A percentile compares a stretch with the other conserved stretches of the same genome.
Evolutionary conservation across 2,329 filamentous ascomycete species (phyloP).

Genomic region (Cladosporium sp.): DNA sequence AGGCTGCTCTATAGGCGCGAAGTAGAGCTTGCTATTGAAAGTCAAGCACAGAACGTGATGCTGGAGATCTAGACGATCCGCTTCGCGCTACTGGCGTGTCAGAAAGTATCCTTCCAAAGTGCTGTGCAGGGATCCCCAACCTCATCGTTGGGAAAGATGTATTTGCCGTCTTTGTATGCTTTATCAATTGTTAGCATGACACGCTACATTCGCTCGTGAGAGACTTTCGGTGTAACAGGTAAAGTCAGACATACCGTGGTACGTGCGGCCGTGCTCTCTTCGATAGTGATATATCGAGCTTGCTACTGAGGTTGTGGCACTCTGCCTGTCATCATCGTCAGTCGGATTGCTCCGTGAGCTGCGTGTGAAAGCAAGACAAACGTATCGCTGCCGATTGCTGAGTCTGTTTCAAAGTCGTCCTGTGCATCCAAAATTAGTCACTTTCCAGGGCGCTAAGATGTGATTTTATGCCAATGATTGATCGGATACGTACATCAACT

Average conservation of each 20-base stretch:
- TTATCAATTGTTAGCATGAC: neutral
- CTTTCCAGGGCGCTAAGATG: neutral
- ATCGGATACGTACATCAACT: constrained; percentile 28
- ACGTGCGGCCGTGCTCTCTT: constrained; percentile 34
- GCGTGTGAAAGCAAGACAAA: constrained; percentile 15
- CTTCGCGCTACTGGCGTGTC: constrained; percentile 27
- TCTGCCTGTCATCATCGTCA: constrained; percentile 25
- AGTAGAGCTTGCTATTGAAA: constrained; percentile 41
- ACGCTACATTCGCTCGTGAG: too few species aligned
- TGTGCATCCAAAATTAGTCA: constrained; percentile 10
- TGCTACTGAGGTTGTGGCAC: constrained; percentile 31
- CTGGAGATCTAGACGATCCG: constrained; percentile 37
- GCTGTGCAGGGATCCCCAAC: constrained; percentile 16
- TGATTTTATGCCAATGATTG: neutral
- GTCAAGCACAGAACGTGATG: constrained; percentile 47
- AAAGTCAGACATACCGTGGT: constrained; percentile 28
- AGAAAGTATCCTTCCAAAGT: constrained; percentile 1
- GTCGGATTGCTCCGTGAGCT: neutral
- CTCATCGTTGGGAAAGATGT: constrained; percentile 40
- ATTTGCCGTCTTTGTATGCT: constrained; percentile 38
- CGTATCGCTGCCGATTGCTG: constrained; percentile 34
- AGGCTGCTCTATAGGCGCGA: constrained; percentile 41
- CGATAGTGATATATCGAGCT: constrained; percentile 36
- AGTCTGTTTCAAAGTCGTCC: constrained; percentile 28
- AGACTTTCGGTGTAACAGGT: too few species aligned